phyloP scores from a whole-genome alignment of 148 eudicot species.

The Rhododendron ferrugineum region DNA sequence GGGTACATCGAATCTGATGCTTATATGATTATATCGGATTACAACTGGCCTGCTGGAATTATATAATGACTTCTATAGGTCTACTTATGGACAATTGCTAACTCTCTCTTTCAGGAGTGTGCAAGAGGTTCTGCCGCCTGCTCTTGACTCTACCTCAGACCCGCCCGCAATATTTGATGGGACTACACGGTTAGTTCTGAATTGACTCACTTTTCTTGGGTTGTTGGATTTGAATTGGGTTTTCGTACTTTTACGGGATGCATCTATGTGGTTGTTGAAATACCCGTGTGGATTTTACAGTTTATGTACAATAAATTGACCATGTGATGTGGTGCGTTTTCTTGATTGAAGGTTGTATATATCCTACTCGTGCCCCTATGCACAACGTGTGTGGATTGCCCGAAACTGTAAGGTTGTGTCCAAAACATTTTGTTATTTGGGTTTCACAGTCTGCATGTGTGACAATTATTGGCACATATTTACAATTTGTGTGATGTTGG shows the following conservation, averaged over 20 bases:
- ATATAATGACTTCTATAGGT: neutral
- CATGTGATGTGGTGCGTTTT: constrained; percentile 2
- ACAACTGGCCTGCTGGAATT: neutral
- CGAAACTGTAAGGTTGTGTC: constrained; percentile 57
- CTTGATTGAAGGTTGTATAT: constrained; percentile 52
- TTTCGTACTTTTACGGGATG: neutral
- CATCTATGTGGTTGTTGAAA: neutral
- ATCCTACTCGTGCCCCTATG: constrained; percentile 71
- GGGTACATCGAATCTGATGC: neutral
- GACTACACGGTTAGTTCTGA: constrained; percentile 42
- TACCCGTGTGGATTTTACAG: neutral
- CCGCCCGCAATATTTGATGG: constrained; percentile 78
- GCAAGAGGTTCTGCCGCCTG: constrained; percentile 53
- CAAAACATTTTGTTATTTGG: neutral
- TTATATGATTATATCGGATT: neutral
- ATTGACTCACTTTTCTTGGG: neutral
- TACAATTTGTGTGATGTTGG: neutral
- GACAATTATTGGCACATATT: neutral
- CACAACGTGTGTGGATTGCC: constrained; percentile 73
- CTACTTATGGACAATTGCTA: neutral
- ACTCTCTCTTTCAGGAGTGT: constrained; percentile 16
- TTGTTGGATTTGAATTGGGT: neutral
- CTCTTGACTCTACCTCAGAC: constrained; percentile 63
- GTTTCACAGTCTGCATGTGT: neutral
- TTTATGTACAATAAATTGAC: neutral